Evolutionary conservation across 495 filamentous ascomycete genomes (phyloP).

Genomic region (Hypoxylon fragiforme): DNA sequence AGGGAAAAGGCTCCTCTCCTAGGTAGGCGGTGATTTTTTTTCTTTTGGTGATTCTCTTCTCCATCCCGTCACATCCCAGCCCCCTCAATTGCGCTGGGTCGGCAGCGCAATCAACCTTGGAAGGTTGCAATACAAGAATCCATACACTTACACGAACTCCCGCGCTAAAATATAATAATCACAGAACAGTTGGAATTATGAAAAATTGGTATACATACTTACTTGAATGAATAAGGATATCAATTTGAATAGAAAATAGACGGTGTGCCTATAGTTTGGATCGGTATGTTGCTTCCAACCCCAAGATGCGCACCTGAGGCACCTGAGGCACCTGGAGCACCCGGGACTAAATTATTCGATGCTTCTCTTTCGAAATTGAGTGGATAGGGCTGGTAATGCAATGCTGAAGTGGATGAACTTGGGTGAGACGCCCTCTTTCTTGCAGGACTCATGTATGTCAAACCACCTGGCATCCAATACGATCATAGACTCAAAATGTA

Average conservation of each 20-base stretch:
- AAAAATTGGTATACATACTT: conserved; percentile 10
- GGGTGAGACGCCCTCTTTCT: background rate
- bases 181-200: conserved; percentile 4
- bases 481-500: too few relatives aligned
- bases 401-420: background rate
- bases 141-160: background rate
- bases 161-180: background rate
- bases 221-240: too few relatives aligned
- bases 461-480: background rate
- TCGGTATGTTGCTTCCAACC: too few relatives aligned
- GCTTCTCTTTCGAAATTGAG: background rate
- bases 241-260: too few relatives aligned
- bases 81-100: conserved; percentile 30
- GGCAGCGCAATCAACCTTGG: conserved; percentile 22
- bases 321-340: background rate
- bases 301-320: too few relatives aligned
- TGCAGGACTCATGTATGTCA: background rate
- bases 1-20: too few relatives aligned
- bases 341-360: background rate
- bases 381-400: background rate
- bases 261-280: too few relatives aligned
- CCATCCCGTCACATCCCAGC: conserved; percentile 21
- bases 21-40: too few relatives aligned
- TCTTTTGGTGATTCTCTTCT: conserved; percentile 4
- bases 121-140: conserved; percentile 3